phyloP scores from a whole-genome alignment of 1,284 basidiomycete genomes.

The Ganoderma meredithae region DNA sequence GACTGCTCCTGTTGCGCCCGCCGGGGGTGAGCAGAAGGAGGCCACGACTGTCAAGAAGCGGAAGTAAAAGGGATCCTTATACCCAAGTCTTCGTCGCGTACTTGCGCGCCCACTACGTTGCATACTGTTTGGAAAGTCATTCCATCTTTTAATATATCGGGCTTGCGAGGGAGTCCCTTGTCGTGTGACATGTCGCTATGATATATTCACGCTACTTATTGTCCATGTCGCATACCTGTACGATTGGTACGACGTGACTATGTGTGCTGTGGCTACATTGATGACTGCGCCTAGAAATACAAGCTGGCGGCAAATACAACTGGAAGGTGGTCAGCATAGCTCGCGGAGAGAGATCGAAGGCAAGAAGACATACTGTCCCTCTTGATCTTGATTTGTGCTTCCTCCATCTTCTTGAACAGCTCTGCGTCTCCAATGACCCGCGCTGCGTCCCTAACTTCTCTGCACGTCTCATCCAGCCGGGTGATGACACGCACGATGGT shows the following conservation, averaged over 20 bases:
- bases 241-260: neutral
- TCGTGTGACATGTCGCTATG: neutral
- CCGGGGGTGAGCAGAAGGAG: slow-evolving; percentile 72
- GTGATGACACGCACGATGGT: slow-evolving; percentile 98
- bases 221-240: neutral
- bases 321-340: slow-evolving; percentile 39
- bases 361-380: slow-evolving; percentile 81
- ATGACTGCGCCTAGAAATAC: slow-evolving; percentile 68
- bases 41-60: slow-evolving; percentile 61
- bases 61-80: slow-evolving; percentile 44
- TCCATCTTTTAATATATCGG: slow-evolving; percentile 39
- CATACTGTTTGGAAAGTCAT: slow-evolving; percentile 36
- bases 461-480: slow-evolving; percentile 94
- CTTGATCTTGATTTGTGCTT: slow-evolving; percentile 92
- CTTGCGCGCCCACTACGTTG: slow-evolving; percentile 32
- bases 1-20: slow-evolving; percentile 69
- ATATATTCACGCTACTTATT: slow-evolving; percentile 1
- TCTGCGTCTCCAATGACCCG: slow-evolving; percentile 97
- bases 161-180: slow-evolving; percentile 35
- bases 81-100: slow-evolving; percentile 24
- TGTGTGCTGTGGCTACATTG: neutral
- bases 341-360: neutral
- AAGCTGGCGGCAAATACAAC: slow-evolving; percentile 88
- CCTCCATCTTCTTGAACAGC: slow-evolving; percentile 98
- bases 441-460: slow-evolving; percentile 96